Base-by-base conservation (phyloP, 768 basidiomycete species). In the Coprinopsis strossmayeri region DNA sequence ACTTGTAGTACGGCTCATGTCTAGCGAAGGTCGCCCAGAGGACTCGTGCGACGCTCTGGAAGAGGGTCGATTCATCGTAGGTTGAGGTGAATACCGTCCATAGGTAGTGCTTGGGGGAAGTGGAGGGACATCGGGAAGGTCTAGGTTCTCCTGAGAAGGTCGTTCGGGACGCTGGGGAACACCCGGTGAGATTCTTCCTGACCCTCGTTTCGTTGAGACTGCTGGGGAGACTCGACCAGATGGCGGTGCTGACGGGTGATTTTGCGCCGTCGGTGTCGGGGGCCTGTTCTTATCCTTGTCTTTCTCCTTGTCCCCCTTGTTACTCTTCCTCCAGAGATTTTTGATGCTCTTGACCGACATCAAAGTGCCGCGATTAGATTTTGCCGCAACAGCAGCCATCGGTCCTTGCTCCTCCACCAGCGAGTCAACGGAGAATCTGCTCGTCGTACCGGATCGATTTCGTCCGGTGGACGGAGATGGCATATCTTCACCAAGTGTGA, bases 391-490 rank as follows among this genome's bases (percentile, higher is more conserved):
- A n/a, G 56, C 55, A 28, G 56, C 48, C 35, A 45, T 26, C 25
- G 43, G 32, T 20, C 61, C 59, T 48, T 70, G 68, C 13, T 59
- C 64, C 28, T 62, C 67, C n/a, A 70, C 70, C 2, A 75, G 61
- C 0, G 89, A 91, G 59, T 91, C 89, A 18, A 78, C 69, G 1
- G 89, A 91, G 65, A 92, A 91, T 39, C 89, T 78, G 58, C 84
- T 86, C 3, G 74, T 73, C 20, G 70, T 62, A 11, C 52, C 51
- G 30, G 61, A 63, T 17, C 60, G 56, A 27, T 48, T 48, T 20
- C 61, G 53, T 34, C 53, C 55, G 44, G 45, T 49, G 52, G 7
- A 17, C 32, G 5, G 21, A 32, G 42, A 23, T 25, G 27, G 39
- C 26, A 32, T 50, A 46, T 43, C 56, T 35, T 49, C 50, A 49